Evolutionary conservation across 768 basidiomycete genomes (phyloP).

Genomic region (Auriscalpium microsporum): DNA sequence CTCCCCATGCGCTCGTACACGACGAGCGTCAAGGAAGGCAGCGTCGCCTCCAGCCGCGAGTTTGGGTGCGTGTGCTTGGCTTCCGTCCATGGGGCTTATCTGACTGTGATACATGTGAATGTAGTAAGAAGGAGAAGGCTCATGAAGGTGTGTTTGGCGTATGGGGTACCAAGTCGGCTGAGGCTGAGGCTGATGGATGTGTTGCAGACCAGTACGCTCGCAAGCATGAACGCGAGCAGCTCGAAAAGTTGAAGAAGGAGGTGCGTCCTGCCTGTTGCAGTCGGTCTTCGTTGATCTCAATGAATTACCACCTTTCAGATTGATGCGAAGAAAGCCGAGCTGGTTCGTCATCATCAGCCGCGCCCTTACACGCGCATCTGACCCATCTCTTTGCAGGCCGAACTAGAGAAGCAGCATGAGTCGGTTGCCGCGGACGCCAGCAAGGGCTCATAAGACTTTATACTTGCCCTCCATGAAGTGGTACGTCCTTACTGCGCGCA

Average conservation of each 20-base stretch:
- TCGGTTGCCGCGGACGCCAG: conserved; percentile 3
- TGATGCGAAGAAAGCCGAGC: conserved; percentile 24
- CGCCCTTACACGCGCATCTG: neutral
- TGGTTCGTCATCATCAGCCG: conserved; percentile 16
- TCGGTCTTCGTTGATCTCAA: neutral
- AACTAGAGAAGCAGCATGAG: conserved; percentile 24
- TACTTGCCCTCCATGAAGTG: too few species aligned
- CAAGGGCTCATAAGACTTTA: too few species aligned
- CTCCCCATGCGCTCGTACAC: conserved; percentile 25
- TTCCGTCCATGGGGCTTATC: conserved; percentile 8
- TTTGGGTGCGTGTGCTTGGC: conserved; percentile 41
- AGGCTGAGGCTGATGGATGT: conserved; percentile 4
- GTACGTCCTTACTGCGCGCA: too few species aligned
- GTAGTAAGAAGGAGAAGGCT: conserved; percentile 66
- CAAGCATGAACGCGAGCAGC: conserved; percentile 45
- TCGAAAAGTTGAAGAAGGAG: conserved; percentile 50
- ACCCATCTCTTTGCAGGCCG: conserved; percentile 16
- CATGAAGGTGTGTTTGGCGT: conserved; percentile 43
- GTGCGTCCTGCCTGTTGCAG: conserved; percentile 26
- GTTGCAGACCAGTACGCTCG: conserved; percentile 55
- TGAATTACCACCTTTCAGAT: conserved; percentile 15
- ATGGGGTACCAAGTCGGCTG: neutral
- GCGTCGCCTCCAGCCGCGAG: conserved; percentile 51
- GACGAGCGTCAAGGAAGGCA: conserved; percentile 41
- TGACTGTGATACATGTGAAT: conserved; percentile 5